Conservation (phyloP, 2,329 filamentous ascomycete species). For the Microdochium bolleyi region DNA sequence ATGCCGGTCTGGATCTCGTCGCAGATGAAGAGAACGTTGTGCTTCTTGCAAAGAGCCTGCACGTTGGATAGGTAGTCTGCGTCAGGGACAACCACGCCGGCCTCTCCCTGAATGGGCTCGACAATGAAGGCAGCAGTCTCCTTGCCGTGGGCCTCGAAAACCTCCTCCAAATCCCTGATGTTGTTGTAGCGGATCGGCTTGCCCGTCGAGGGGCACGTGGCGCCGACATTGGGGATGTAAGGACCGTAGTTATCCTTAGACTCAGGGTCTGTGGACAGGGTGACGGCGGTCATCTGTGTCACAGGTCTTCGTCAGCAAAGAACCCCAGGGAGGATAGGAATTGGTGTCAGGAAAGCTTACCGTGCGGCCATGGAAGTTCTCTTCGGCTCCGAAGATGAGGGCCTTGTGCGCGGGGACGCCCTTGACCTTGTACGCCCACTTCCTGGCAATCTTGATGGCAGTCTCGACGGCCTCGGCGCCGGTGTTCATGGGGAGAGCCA, state of each 20-base stretch:
- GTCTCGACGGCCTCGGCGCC: conserved; percentile 95
- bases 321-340: background rate
- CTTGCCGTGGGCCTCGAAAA: conserved; percentile 71
- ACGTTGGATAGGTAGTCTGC: conserved; percentile 79
- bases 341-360: conserved; percentile 40
- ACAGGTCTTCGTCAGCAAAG: background rate
- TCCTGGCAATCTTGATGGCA: conserved; percentile 88
- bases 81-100: conserved; percentile 90
- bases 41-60: conserved; percentile 80
- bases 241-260: conserved; percentile 96
- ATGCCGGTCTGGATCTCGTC: conserved; percentile 99
- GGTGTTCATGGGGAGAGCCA: conserved; percentile 98
- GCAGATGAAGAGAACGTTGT: conserved; percentile 93
- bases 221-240: conserved; percentile 83
- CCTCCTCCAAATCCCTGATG: conserved; percentile 69
- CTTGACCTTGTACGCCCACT: conserved; percentile 98
- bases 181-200: conserved; percentile 82
- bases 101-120: conserved; percentile 96
- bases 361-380: conserved; percentile 96
- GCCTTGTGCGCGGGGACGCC: conserved; percentile 79
- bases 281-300: conserved; percentile 79
- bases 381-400: conserved; percentile 71
- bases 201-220: conserved; percentile 65
- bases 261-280: conserved; percentile 90
- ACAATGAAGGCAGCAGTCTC: conserved; percentile 89